phyloP scores from a whole-genome alignment of 805 yeast species.

The Grigorovia jiainica region DNA sequence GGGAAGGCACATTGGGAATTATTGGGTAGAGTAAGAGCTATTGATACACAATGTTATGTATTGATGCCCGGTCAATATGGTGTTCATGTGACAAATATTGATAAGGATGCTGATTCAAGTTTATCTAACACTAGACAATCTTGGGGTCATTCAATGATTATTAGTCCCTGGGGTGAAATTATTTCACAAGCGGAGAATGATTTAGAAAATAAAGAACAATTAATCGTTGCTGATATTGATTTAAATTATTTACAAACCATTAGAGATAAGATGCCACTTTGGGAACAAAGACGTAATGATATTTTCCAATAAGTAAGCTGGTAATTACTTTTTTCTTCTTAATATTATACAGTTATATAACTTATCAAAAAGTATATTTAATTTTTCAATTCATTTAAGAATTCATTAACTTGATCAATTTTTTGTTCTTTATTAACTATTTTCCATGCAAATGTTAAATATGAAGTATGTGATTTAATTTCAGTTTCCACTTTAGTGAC shows the following conservation, averaged over 20 bases:
- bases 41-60: conserved; percentile 81
- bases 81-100: conserved; percentile 43
- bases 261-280: conserved; percentile 66
- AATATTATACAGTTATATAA: neutral
- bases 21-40: conserved; percentile 74
- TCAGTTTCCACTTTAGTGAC: conserved; percentile 82
- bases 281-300: conserved; percentile 57
- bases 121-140: conserved; percentile 41
- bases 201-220: conserved; percentile 26
- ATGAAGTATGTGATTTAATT: conserved; percentile 88
- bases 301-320: neutral
- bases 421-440: conserved; percentile 20
- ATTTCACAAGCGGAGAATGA: conserved; percentile 47
- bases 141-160: conserved; percentile 76
- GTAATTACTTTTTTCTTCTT: neutral
- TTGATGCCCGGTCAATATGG: conserved; percentile 88
- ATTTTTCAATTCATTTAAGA: neutral
- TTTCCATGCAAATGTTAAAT: conserved; percentile 76
- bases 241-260: conserved; percentile 38
- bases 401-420: conserved; percentile 7
- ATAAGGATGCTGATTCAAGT: conserved; percentile 28
- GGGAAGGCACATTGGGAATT: conserved; percentile 88
- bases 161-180: conserved; percentile 89
- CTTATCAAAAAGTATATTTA: no score
- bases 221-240: conserved; percentile 62